Evolutionary conservation across 441 rosid species (phyloP), one percentile per base, ranked within the genome.

Genomic region (Erysimum pusillum): DNA sequence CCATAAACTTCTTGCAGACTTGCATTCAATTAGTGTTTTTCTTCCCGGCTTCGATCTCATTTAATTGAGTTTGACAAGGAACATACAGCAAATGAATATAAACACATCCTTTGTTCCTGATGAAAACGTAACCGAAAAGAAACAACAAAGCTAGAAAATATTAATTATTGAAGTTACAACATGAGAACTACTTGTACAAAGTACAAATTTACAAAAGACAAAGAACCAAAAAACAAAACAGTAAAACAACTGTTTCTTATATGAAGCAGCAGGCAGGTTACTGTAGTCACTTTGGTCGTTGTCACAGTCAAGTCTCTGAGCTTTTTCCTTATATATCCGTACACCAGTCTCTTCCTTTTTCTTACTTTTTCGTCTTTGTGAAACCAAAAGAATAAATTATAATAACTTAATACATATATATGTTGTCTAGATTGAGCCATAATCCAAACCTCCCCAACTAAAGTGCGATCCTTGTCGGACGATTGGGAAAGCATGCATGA

Each of bases 401-500:
- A 49, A 66, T 66, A 49, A 71, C 20, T 65, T 54, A n/a, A 61
- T 51, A n/a, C 39, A 2, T 63, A 11, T 8, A 0, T 42, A 1
- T 5, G 28, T 7, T n/a, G 7, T 34, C 80, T 88, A 91, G 22
- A 79, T 85, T 34, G 93, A 81, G 74, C 98, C 98, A 71, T 66
- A 93, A 71, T 81, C 87, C 88, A 93, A 60, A 68, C 79, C 86
- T 78, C 90, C 94, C 98, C 96, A 88, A 79, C 86, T 87, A 67
- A 93, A 90, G 34, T 88, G 93, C 68, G 86, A 83, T 71, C 82
- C 87, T 18, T 76, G 66, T 57, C 95, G 86, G 62, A 91, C 83
- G 18, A 84, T 76, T 0, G 95, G 97, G 28, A 83, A 82, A 28
- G 92, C 94, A 39, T 96, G 89, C 76, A 87, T 71, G 88, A 91